A percentile compares a stretch with the other conserved stretches of the same genome.
Evolutionary conservation across 2,329 filamentous ascomycete species (phyloP).

Genomic region (Cercospora sp.): DNA sequence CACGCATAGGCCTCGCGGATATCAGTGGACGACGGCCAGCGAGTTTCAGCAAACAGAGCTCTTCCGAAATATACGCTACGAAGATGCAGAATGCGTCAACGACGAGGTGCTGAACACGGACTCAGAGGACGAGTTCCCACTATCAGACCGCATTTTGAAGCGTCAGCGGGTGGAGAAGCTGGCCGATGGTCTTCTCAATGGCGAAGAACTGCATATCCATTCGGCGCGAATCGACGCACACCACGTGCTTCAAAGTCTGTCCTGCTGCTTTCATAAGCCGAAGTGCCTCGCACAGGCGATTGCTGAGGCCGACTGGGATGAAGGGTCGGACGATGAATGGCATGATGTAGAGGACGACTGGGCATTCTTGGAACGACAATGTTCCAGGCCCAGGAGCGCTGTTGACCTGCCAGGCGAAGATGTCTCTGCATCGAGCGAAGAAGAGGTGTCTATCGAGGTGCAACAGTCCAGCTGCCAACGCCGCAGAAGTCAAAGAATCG

Average conservation of each 20-base stretch:
- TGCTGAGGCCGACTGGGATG: not conserved
- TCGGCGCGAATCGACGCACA: constrained; percentile 51
- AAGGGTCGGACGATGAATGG: constrained; percentile 10
- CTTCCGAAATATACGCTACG: constrained; percentile 31
- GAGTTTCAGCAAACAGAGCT: constrained; percentile 35
- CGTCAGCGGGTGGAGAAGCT: constrained; percentile 59
- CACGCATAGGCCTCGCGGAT: constrained; percentile 34
- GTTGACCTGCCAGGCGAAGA: not conserved
- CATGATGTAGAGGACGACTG: constrained; percentile 23
- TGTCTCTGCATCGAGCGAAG: not conserved
- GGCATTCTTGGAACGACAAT: constrained; percentile 15
- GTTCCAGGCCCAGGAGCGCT: not conserved
- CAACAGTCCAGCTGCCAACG: constrained; percentile 26
- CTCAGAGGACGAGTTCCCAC: constrained; percentile 60
- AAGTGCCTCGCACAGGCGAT: constrained; percentile 30
- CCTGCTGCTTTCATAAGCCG: constrained; percentile 38
- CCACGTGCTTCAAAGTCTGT: constrained; percentile 16
- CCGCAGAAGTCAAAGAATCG: constrained; percentile 15
- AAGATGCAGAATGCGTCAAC: constrained; percentile 25
- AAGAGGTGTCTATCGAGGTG: constrained; percentile 15
- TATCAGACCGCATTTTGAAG: constrained; percentile 51
- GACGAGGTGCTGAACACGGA: constrained; percentile 53
- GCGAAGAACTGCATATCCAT: constrained; percentile 57
- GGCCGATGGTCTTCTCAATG: constrained; percentile 59
- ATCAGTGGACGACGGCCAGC: constrained; percentile 34